These are phyloP conservation scores for Xylaria hypoxylon DNA, from an alignment of 2,329 filamentous ascomycete species.

Conservation along the genomic window DNA sequence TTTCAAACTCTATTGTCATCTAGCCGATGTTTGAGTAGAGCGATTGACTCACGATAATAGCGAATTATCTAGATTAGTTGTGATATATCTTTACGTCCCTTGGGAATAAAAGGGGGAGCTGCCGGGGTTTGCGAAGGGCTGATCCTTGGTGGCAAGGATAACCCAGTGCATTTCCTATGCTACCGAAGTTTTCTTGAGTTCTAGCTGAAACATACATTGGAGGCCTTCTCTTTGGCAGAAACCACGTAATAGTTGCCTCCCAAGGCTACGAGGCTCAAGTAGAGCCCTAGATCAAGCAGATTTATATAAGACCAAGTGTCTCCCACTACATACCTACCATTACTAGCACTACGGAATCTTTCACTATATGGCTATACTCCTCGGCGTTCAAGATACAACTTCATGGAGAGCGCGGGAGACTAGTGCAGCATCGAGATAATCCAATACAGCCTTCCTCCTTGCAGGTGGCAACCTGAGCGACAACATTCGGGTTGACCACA, in stretches of 20 bases:
- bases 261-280: conserved; percentile 18
- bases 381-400: not conserved
- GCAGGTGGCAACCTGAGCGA: not conserved
- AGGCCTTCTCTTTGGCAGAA: not conserved
- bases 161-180: not conserved
- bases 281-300: not conserved
- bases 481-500: not conserved
- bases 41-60: not conserved
- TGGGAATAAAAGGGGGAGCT: not conserved
- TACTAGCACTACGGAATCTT: too few relatives aligned
- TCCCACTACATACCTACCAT: not conserved
- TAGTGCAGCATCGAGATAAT: not conserved
- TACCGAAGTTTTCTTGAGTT: not conserved
- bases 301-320: not conserved
- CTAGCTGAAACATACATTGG: not conserved
- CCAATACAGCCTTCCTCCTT: not conserved
- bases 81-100: not conserved
- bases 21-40: not conserved
- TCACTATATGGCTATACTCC: not conserved
- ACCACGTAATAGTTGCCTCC: not conserved
- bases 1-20: too few relatives aligned
- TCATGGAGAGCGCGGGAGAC: not conserved
- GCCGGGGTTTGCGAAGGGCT: not conserved
- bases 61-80: not conserved
- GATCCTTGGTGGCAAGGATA: not conserved